Percentiles rank a stretch among this genome's conserved stretches.
These are phyloP conservation scores for Eucalyptus shirleyi DNA, from an alignment of 345 rosid genomes.

Conservation along the genomic window DNA sequence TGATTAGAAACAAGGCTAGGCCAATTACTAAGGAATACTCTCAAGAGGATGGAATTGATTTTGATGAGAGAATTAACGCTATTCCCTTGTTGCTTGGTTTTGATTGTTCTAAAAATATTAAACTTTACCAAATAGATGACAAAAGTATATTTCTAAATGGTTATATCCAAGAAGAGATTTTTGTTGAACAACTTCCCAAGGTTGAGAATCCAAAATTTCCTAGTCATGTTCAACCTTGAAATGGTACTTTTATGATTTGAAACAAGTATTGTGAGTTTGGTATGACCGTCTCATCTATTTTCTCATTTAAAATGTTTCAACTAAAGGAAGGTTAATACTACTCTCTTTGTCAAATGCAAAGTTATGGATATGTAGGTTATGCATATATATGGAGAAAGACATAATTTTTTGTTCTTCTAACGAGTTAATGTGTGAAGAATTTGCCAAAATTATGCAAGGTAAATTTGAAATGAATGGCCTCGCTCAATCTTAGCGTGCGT, in stretches of 20 bases:
- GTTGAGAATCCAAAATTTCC: not conserved
- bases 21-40: not conserved
- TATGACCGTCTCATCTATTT: not conserved
- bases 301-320: not conserved
- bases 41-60: no score
- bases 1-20: not conserved
- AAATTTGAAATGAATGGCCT: not conserved
- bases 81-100: not conserved
- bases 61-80: not conserved
- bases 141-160: no score
- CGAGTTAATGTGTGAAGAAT: not conserved
- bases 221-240: not conserved
- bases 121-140: not conserved
- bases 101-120: no score
- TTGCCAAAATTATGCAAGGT: not conserved
- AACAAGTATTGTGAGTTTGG: fast-evolving
- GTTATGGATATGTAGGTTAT: not conserved
- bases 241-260: not conserved
- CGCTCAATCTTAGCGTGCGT: not conserved
- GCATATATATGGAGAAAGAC: not conserved
- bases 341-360: not conserved
- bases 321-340: not conserved
- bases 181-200: not conserved
- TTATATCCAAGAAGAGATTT: not conserved
- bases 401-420: not conserved